Percentiles rank a stretch among this genome's conserved stretches.
phyloP scores from a whole-genome alignment of 495 filamentous ascomycete genomes.

The Hypoxylon rickii region DNA sequence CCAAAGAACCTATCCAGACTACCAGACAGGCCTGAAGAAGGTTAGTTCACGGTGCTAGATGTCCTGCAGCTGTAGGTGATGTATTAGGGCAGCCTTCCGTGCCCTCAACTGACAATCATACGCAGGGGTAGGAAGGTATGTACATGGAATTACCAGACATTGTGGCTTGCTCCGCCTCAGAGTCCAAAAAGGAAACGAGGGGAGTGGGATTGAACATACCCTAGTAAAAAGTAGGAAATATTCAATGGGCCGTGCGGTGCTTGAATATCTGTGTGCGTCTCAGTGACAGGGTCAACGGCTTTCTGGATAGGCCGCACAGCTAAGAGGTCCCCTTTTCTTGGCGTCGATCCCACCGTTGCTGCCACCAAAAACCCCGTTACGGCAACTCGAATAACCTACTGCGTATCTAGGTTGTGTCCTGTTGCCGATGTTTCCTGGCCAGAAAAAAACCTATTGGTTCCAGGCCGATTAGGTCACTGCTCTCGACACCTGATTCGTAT shows the following conservation, averaged over 20 bases:
- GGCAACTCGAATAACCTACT: conserved; percentile 26
- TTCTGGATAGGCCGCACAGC: conserved; percentile 29
- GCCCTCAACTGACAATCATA: conserved; percentile 8
- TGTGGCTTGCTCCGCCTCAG: conserved; percentile 35
- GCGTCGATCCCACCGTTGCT: conserved; percentile 33
- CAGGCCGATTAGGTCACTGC: conserved; percentile 5
- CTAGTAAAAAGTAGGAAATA: neutral
- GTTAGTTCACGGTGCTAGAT: conserved; percentile 23
- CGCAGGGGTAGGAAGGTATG: conserved; percentile 32
- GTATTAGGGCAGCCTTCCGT: conserved; percentile 27
- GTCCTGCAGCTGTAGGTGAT: conserved; percentile 34
- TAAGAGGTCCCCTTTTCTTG: conserved; percentile 30
- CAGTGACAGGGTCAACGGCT: conserved; percentile 26
- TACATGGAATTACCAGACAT: conserved; percentile 17
- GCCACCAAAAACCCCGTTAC: conserved; percentile 37
- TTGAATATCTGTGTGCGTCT: conserved; percentile 24
- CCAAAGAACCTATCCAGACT: conserved; percentile 6
- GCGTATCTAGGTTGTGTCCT: conserved; percentile 15
- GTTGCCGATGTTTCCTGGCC: conserved; percentile 26
- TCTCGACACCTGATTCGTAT: conserved; percentile 25
- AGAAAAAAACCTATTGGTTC: conserved; percentile 25
- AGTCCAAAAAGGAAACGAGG: conserved; percentile 7
- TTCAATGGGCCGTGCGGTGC: conserved; percentile 17
- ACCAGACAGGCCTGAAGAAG: conserved; percentile 15
- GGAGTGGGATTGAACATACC: conserved; percentile 16